Evolutionary conservation across 2,329 filamentous ascomycete genomes (phyloP).

Genomic region (Fusarium protoensiforme): DNA sequence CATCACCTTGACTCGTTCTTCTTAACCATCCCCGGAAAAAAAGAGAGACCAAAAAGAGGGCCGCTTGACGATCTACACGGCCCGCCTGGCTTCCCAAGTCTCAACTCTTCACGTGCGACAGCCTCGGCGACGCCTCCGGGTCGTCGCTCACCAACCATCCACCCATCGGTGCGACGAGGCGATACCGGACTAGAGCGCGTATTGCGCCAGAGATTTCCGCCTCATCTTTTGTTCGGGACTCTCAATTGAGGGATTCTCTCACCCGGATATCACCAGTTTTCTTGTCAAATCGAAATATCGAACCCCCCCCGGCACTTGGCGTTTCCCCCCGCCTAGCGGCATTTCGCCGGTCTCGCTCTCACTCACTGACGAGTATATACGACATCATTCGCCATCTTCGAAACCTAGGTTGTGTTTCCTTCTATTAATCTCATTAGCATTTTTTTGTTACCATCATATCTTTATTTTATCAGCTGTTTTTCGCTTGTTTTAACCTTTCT

Average conservation of each 20-base stretch:
- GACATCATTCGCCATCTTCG: neutral
- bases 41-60: neutral
- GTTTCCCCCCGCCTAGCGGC: constrained; percentile 8
- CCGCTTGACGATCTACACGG: constrained; percentile 32
- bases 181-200: neutral
- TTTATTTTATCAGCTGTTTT: constrained; percentile 1
- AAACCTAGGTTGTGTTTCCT: neutral
- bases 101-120: constrained; percentile 9
- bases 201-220: neutral
- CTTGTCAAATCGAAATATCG: neutral
- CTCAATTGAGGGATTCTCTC: neutral
- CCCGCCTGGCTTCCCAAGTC: constrained; percentile 13
- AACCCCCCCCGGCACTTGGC: neutral
- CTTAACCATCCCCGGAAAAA: neutral
- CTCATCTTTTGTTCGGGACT: neutral
- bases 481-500: constrained; percentile 28
- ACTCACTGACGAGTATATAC: constrained; percentile 2
- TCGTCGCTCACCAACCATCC: constrained; percentile 33
- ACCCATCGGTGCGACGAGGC: constrained; percentile 4
- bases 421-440: neutral
- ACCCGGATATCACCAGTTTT: neutral
- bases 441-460: neutral
- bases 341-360: constrained; percentile 23
- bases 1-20: neutral
- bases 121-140: constrained; percentile 29